These are phyloP conservation scores for Aspergillus conjunctus DNA, from an alignment of 495 filamentous ascomycete species.

Conservation along the genomic window DNA sequence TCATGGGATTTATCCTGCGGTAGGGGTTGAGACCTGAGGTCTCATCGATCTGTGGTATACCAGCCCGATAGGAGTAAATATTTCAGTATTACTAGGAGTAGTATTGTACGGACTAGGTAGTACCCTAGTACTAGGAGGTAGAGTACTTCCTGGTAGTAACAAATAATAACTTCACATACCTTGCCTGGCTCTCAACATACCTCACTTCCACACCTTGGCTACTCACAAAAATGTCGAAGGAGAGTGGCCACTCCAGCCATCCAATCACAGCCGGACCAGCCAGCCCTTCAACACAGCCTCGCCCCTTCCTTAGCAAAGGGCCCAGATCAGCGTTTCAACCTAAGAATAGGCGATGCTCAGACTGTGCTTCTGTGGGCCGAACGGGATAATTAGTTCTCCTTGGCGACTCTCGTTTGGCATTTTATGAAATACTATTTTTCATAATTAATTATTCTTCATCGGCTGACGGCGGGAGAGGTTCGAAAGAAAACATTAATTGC, in stretches of 20 bases:
- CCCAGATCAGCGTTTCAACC: slow-evolving; percentile 20
- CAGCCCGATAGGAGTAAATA: no score
- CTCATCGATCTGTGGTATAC: no score
- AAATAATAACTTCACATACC: neutral
- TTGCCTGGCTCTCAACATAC: neutral
- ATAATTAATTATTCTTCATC: no score
- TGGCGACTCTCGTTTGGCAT: neutral
- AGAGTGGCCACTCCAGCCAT: slow-evolving; percentile 15
- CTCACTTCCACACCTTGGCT: no score
- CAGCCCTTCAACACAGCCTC: slow-evolving; percentile 1
- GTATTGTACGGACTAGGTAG: no score
- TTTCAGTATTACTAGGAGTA: no score
- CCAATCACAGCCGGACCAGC: slow-evolving; percentile 10
- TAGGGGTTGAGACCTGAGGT: no score
- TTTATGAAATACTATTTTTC: neutral
- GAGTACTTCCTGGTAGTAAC: no score
- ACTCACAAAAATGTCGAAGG: neutral
- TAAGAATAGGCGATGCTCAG: slow-evolving; percentile 20
- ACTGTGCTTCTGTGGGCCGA: slow-evolving; percentile 4
- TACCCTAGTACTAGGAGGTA: no score
- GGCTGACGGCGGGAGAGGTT: no score
- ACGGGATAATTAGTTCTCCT: neutral
- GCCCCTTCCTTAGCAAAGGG: neutral
- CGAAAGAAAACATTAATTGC: no score
- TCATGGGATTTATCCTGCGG: no score